Evolutionary conservation across 2,329 filamentous ascomycete species (phyloP).

Genomic region (Teratosphaeriaceae sp.): DNA sequence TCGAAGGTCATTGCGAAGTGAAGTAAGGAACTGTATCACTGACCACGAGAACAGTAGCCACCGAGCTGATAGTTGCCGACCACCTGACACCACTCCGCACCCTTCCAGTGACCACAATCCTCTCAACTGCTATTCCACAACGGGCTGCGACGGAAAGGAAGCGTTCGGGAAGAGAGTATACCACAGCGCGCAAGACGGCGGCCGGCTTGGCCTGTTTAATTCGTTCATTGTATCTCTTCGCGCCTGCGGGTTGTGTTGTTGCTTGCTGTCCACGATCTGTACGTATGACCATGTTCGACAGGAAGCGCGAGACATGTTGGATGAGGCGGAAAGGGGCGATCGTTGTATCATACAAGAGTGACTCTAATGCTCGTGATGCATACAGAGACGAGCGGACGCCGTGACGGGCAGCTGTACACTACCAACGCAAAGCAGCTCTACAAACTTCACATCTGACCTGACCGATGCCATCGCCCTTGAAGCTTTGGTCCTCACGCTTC

Average conservation of each 20-base stretch:
- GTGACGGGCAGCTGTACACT: constrained; percentile 1
- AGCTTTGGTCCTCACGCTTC: background rate
- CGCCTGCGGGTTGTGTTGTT: background rate
- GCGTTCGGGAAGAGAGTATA: too few species aligned
- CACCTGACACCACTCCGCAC: background rate
- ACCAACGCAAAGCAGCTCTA: background rate
- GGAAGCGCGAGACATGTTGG: background rate
- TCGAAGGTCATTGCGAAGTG: too few species aligned
- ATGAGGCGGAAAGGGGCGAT: background rate
- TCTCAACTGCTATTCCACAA: too few species aligned
- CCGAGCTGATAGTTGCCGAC: background rate
- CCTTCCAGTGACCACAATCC: background rate
- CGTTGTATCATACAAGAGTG: background rate
- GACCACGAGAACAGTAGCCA: too few species aligned
- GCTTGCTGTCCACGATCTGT: background rate
- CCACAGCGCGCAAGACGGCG: too few species aligned
- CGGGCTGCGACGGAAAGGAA: too few species aligned
- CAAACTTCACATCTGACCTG: background rate
- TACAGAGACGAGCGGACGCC: constrained; percentile 1
- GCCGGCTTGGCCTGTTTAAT: background rate
- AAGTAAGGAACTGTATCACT: too few species aligned
- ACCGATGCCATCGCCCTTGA: background rate
- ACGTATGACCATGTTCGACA: constrained; percentile 1
- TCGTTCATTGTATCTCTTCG: background rate
- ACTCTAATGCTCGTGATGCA: constrained; percentile 2